A percentile compares a stretch with the other conserved stretches of the same genome.
Evolutionary conservation across 768 basidiomycete genomes (phyloP).

Genomic region (Boletus rubescentipes): DNA sequence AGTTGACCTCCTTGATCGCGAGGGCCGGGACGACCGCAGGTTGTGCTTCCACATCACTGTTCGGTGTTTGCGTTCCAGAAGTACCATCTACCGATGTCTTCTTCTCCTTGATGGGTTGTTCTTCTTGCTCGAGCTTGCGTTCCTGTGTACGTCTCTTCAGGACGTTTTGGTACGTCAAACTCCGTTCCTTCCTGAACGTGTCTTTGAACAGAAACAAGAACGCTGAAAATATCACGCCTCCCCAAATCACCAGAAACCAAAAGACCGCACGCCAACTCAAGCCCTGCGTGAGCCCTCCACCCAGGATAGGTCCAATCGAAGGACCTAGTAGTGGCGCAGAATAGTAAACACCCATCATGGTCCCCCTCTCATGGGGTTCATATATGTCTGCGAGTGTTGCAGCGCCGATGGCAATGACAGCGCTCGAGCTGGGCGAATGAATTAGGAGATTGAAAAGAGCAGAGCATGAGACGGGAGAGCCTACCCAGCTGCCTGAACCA

Average conservation of each 20-base stretch:
- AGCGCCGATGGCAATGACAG: slow-evolving; percentile 65
- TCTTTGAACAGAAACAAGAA: slow-evolving; percentile 79
- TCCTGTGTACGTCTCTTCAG: slow-evolving; percentile 43
- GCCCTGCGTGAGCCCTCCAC: slow-evolving; percentile 64
- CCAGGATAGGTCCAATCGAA: slow-evolving; percentile 65
- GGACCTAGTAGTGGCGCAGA: slow-evolving; percentile 77
- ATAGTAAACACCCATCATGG: slow-evolving; percentile 81
- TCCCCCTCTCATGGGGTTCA: slow-evolving; percentile 71
- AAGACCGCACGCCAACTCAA: slow-evolving; percentile 83
- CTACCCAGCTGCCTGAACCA: slow-evolving; percentile 63
- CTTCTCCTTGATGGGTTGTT: slow-evolving; percentile 12
- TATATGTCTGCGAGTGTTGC: slow-evolving; percentile 81
- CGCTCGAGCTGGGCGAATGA: slow-evolving; percentile 47
- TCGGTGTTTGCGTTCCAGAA: background rate
- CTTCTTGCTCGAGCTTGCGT: slow-evolving; percentile 12
- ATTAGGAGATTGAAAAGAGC: background rate
- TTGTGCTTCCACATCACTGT: slow-evolving; percentile 28
- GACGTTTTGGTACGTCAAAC: slow-evolving; percentile 72
- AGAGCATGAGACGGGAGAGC: slow-evolving; percentile 6
- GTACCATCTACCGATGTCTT: background rate
- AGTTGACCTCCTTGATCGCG: slow-evolving; percentile 40
- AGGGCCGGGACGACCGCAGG: slow-evolving; percentile 7
- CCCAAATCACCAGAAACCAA: slow-evolving; percentile 75
- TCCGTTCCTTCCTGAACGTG: slow-evolving; percentile 83
- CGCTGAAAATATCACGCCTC: slow-evolving; percentile 49